These are phyloP conservation scores for Austroboletus novae-zelandiae DNA, from an alignment of 1,284 basidiomycete genomes.

Conservation along the genomic window DNA sequence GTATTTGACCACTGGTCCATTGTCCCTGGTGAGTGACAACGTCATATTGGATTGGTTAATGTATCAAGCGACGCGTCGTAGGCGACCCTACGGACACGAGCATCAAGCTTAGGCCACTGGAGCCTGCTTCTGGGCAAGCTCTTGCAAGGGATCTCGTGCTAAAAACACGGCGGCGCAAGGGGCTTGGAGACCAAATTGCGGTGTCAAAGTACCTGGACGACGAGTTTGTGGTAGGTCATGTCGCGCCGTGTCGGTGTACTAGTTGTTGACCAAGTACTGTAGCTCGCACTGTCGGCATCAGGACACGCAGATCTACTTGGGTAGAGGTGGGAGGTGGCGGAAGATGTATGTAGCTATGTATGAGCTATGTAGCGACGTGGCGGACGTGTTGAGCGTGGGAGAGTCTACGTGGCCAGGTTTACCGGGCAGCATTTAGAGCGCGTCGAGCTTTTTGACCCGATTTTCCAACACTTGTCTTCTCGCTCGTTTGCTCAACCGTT, in stretches of 20 bases:
- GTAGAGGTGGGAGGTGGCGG: slow-evolving; percentile 28
- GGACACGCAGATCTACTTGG: slow-evolving; percentile 88
- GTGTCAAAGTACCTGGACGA: slow-evolving; percentile 95
- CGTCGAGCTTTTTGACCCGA: slow-evolving; percentile 13
- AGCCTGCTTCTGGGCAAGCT: slow-evolving; percentile 94
- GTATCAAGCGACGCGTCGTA: slow-evolving; percentile 27
- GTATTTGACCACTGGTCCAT: slow-evolving; percentile 98
- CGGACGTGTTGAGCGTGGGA: slow-evolving; percentile 28
- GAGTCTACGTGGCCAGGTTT: slow-evolving; percentile 50
- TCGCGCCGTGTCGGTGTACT: slow-evolving; percentile 8
- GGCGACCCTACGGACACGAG: slow-evolving; percentile 95
- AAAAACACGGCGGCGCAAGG: slow-evolving; percentile 95
- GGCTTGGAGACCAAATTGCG: slow-evolving; percentile 89
- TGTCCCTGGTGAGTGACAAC: slow-evolving; percentile 73
- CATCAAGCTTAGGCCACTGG: slow-evolving; percentile 92
- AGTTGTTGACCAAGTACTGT: slow-evolving; percentile 12
- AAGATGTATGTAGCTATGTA: slow-evolving; percentile 11
- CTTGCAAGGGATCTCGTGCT: slow-evolving; percentile 90
- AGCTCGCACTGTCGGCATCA: slow-evolving; percentile 87
- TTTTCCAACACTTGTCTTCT: slow-evolving; percentile 26
- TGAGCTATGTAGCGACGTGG: slow-evolving; percentile 1
- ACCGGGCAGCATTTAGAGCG: slow-evolving; percentile 38
- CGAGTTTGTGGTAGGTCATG: slow-evolving; percentile 77
- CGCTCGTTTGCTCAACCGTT: slow-evolving; percentile 37
- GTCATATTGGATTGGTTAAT: slow-evolving; percentile 4